Evolutionary conservation across 2,329 filamentous ascomycete species (phyloP).

Genomic region (Sporothrix variecibatus): DNA sequence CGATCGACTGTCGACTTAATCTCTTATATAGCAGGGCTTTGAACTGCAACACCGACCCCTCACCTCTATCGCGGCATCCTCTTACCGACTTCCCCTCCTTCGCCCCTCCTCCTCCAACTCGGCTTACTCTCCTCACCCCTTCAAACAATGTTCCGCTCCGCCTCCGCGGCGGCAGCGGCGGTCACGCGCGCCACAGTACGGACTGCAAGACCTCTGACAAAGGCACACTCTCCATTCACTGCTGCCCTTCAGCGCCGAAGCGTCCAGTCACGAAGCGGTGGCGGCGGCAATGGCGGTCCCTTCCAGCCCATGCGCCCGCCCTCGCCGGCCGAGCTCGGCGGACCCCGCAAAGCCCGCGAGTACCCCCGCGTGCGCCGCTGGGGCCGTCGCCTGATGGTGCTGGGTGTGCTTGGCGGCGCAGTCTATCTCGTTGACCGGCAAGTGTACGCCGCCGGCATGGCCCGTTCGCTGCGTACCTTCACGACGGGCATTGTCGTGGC

Average conservation of each 20-base stretch:
- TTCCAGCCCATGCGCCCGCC: constrained; percentile 74
- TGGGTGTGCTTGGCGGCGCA: constrained; percentile 60
- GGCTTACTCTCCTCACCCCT: too few species aligned
- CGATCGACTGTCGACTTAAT: neutral
- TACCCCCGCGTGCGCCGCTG: constrained; percentile 73
- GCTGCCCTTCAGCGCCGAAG: neutral
- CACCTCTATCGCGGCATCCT: neutral
- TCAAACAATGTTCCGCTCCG: constrained; percentile 12
- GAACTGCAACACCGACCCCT: neutral
- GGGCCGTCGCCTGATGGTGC: constrained; percentile 69
- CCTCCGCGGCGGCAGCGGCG: constrained; percentile 8
- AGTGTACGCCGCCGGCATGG: constrained; percentile 76
- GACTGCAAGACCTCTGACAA: neutral
- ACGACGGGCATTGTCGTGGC: constrained; percentile 76
- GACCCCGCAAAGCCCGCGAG: constrained; percentile 67
- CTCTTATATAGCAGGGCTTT: neutral
- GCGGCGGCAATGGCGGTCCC: constrained; percentile 5
- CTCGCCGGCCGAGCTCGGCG: constrained; percentile 75
- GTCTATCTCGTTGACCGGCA: constrained; percentile 70
- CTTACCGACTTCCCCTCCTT: neutral
- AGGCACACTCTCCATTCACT: neutral
- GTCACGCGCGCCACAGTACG: neutral
- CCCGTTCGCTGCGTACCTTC: constrained; percentile 80
- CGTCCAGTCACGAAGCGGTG: constrained; percentile 6
- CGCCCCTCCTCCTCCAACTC: neutral